Evolutionary conservation across 495 filamentous ascomycete species (phyloP).

Genomic region (Aspergillus steynii): DNA sequence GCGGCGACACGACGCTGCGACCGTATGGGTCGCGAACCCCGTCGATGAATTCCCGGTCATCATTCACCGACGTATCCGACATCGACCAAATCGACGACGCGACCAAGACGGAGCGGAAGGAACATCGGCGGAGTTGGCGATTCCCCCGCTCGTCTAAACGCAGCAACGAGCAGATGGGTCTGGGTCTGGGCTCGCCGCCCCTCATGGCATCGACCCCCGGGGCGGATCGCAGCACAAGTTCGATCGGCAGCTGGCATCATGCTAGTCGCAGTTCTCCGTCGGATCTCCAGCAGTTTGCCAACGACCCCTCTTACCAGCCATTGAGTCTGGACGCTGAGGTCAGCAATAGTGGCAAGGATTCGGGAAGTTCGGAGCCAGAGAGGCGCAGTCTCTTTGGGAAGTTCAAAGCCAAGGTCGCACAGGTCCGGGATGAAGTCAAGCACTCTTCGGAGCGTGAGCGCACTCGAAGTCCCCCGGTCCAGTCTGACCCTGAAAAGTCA

Average conservation of each 20-base stretch:
- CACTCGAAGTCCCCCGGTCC: slow-evolving; percentile 53
- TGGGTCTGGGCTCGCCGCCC: slow-evolving; percentile 49
- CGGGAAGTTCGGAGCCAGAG: slow-evolving; percentile 50
- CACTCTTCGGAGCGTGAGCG: slow-evolving; percentile 56
- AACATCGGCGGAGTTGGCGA: slow-evolving; percentile 64
- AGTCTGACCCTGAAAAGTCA: slow-evolving; percentile 33
- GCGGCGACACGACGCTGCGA: slow-evolving; percentile 55
- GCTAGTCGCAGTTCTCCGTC: slow-evolving; percentile 30
- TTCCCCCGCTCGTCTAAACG: slow-evolving; percentile 59
- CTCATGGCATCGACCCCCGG: slow-evolving; percentile 59
- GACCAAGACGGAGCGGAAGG: slow-evolving; percentile 63
- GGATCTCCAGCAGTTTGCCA: slow-evolving; percentile 29
- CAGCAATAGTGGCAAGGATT: slow-evolving; percentile 36
- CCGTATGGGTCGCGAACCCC: slow-evolving; percentile 65
- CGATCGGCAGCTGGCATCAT: slow-evolving; percentile 59
- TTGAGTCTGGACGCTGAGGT: slow-evolving; percentile 41
- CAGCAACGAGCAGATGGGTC: slow-evolving; percentile 52
- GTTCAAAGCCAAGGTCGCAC: slow-evolving; percentile 80
- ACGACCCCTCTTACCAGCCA: slow-evolving; percentile 42
- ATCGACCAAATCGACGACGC: slow-evolving; percentile 66
- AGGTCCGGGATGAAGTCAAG: slow-evolving; percentile 68
- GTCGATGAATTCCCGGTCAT: slow-evolving; percentile 70
- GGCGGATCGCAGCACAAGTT: slow-evolving; percentile 68
- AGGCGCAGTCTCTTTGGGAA: slow-evolving; percentile 77
- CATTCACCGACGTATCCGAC: slow-evolving; percentile 76